These are phyloP conservation scores for Candida michaelii DNA, from an alignment of 805 yeast genomes.

Conservation along the genomic window DNA sequence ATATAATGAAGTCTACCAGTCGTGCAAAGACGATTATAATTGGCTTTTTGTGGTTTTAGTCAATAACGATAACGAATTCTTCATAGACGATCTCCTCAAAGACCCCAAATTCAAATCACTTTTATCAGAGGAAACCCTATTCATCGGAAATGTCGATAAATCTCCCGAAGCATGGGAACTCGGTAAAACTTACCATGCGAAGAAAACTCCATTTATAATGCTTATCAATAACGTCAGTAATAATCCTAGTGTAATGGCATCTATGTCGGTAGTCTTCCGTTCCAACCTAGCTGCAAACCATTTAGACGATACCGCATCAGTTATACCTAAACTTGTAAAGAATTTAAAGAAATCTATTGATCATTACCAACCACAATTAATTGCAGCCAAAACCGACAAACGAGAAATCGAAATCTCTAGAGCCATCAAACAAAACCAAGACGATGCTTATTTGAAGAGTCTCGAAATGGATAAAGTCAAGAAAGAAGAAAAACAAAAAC, in stretches of 20 bases:
- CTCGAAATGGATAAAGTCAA: constrained; percentile 53
- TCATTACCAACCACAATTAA: constrained; percentile 38
- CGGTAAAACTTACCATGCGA: constrained; percentile 29
- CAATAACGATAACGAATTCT: constrained; percentile 23
- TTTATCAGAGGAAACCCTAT: constrained; percentile 18
- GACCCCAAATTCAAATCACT: constrained; percentile 29
- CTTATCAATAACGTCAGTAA: constrained; percentile 36
- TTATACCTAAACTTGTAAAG: constrained; percentile 25
- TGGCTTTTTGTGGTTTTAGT: constrained; percentile 37
- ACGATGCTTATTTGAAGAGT: constrained; percentile 41
- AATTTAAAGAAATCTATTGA: constrained; percentile 26
- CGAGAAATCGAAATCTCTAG: constrained; percentile 42
- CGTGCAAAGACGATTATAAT: constrained; percentile 25
- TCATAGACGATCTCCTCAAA: constrained; percentile 26
- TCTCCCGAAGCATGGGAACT: constrained; percentile 40
- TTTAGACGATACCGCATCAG: constrained; percentile 10
- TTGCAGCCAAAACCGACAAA: constrained; percentile 37
- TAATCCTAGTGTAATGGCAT: constrained; percentile 34
- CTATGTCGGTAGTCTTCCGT: constrained; percentile 40
- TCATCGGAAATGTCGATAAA: constrained; percentile 29
- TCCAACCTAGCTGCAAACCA: constrained; percentile 26
- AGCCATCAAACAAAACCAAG: constrained; percentile 40
- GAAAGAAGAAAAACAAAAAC: constrained; percentile 39
- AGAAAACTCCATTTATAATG: constrained; percentile 37
- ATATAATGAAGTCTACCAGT: constrained; percentile 28